Percentiles rank a stretch among this genome's conserved stretches.
These are phyloP conservation scores for Paramecium sexaurelia DNA, from an alignment of 73 alveolate species.

Conservation along the genomic window DNA sequence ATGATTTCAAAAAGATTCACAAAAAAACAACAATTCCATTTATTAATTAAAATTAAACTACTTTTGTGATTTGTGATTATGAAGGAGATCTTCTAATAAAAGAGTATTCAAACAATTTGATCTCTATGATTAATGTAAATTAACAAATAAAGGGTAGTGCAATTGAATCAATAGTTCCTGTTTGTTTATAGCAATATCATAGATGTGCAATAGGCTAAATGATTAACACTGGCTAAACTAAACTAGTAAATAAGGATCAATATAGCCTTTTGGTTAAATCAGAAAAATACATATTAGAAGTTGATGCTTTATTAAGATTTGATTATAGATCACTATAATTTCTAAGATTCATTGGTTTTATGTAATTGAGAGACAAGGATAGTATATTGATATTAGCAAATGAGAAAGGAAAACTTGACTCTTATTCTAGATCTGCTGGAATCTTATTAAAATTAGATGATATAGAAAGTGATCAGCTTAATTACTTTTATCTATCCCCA, in stretches of 20 bases:
- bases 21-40: not conserved
- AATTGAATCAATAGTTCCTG: not conserved
- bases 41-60: not conserved
- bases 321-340: not conserved
- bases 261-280: not conserved
- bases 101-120: not conserved
- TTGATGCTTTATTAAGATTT: not conserved
- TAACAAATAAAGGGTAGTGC: not conserved
- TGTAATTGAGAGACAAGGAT: not conserved
- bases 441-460: not conserved
- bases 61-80: not conserved
- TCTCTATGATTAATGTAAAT: not conserved
- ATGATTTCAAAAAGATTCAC: not conserved
- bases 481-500: not conserved
- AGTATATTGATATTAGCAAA: not conserved
- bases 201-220: not conserved
- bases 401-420: not conserved
- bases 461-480: not conserved
- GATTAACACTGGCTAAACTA: constrained; percentile 1
- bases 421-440: not conserved
- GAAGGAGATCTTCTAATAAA: not conserved
- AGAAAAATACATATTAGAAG: constrained; percentile 3
- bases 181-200: not conserved
- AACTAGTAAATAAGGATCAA: not conserved
- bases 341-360: not conserved